These are phyloP conservation scores for Trichoderma arundinaceum DNA, from an alignment of 2,329 filamentous ascomycete genomes.

Conservation along the genomic window DNA sequence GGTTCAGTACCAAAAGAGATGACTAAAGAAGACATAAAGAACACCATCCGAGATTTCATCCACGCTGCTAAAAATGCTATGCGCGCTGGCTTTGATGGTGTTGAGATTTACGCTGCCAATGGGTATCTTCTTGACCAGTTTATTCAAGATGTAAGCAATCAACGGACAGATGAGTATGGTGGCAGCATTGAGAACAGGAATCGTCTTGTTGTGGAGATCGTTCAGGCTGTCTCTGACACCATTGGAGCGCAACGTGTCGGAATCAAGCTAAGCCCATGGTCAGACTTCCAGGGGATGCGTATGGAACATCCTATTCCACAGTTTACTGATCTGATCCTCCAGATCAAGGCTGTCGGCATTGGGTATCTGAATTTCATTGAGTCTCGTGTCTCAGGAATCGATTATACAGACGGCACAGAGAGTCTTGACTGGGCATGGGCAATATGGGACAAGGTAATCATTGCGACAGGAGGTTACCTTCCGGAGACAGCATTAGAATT, in stretches of 20 bases:
- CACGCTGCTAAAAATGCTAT: slow-evolving; percentile 60
- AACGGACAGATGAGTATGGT: slow-evolving; percentile 57
- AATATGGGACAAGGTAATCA: slow-evolving; percentile 43
- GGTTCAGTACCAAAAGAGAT: slow-evolving; percentile 60
- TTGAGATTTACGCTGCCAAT: slow-evolving; percentile 58
- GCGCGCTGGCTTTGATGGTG: slow-evolving; percentile 53
- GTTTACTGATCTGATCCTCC: slow-evolving; percentile 60
- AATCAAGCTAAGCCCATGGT: slow-evolving; percentile 66
- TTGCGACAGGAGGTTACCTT: slow-evolving; percentile 43
- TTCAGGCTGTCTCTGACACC: slow-evolving; percentile 41
- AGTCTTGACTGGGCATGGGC: slow-evolving; percentile 44
- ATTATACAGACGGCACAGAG: slow-evolving; percentile 47
- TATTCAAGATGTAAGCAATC: slow-evolving; percentile 54
- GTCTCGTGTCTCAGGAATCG: slow-evolving; percentile 54
- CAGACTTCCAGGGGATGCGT: slow-evolving; percentile 65
- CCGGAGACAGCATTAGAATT: slow-evolving; percentile 36
- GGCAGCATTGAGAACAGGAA: slow-evolving; percentile 57
- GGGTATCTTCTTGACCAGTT: slow-evolving; percentile 67
- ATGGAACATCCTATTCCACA: slow-evolving; percentile 68
- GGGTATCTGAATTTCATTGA: slow-evolving; percentile 69
- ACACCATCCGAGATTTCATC: slow-evolving; percentile 63
- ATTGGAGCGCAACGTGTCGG: slow-evolving; percentile 53
- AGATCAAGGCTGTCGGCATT: slow-evolving; percentile 50
- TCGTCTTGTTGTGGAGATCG: slow-evolving; percentile 54
- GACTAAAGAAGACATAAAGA: slow-evolving; percentile 66